Percentiles rank a stretch among this genome's conserved stretches.
These are phyloP conservation scores for Geotrichum fermentans DNA, from an alignment of 1,139 yeast species.

Conservation along the genomic window DNA sequence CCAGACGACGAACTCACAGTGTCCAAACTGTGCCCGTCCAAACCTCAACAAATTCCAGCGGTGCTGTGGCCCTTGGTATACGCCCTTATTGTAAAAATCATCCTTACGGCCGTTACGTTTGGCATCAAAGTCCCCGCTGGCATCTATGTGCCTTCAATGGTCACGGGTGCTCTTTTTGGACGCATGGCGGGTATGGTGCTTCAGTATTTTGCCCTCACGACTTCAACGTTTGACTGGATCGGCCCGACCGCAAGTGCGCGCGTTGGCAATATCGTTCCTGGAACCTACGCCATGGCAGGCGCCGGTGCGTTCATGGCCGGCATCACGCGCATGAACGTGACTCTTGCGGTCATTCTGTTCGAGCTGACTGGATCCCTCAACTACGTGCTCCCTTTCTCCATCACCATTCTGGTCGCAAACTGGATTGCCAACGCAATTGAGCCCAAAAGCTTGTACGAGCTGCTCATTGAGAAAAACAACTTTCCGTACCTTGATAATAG, in stretches of 20 bases:
- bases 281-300: conserved; percentile 61
- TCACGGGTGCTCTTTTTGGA: conserved; percentile 62
- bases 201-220: conserved; percentile 40
- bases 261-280: conserved; percentile 40
- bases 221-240: conserved; percentile 3
- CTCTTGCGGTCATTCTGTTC: conserved; percentile 55
- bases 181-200: conserved; percentile 49
- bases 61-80: conserved; percentile 40
- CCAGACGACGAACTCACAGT: background rate
- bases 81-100: conserved; percentile 47
- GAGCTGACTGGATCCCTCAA: conserved; percentile 59
- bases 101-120: conserved; percentile 51
- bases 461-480: conserved; percentile 47
- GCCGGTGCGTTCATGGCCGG: conserved; percentile 71
- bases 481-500: conserved; percentile 52
- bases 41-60: conserved; percentile 33
- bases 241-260: background rate
- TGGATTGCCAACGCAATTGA: conserved; percentile 56
- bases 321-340: conserved; percentile 60
- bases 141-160: conserved; percentile 66
- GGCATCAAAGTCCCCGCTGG: conserved; percentile 65
- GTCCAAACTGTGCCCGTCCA: conserved; percentile 41
- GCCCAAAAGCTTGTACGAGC: conserved; percentile 51
- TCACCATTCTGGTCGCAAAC: conserved; percentile 54
- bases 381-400: conserved; percentile 56